phyloP scores from a whole-genome alignment of 306 rosid genomes.

The Fragaria vesca region DNA sequence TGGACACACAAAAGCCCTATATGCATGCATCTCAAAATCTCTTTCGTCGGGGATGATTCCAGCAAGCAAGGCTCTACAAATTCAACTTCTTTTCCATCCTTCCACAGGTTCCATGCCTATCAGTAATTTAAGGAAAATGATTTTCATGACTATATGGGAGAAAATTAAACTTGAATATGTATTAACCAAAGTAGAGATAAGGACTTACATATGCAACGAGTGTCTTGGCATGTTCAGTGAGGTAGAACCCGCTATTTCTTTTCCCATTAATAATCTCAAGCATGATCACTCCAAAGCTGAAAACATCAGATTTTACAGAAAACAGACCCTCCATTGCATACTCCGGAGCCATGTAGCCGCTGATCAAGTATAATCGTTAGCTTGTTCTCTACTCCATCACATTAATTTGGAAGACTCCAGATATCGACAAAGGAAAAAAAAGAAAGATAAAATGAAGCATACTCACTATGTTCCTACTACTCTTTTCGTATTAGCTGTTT shows the following conservation, averaged over 20 bases:
- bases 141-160: background rate
- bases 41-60: slow-evolving; percentile 15
- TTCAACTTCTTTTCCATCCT: slow-evolving; percentile 37
- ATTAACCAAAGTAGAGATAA: background rate
- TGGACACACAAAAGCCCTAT: slow-evolving; percentile 55
- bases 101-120: slow-evolving; percentile 45
- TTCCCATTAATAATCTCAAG: slow-evolving; percentile 45
- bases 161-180: background rate
- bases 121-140: background rate
- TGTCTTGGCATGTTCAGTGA: slow-evolving; percentile 26
- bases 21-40: slow-evolving; percentile 39
- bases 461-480: slow-evolving; percentile 54
- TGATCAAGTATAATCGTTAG: slow-evolving; percentile 2
- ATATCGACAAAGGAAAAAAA: background rate
- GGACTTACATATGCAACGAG: slow-evolving; percentile 36
- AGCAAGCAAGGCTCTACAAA: slow-evolving; percentile 35
- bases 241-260: slow-evolving; percentile 34
- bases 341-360: slow-evolving; percentile 59
- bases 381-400: background rate
- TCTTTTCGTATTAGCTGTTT: slow-evolving; percentile 44
- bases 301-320: slow-evolving; percentile 42
- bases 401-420: background rate
- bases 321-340: slow-evolving; percentile 38
- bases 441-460: background rate
- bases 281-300: slow-evolving; percentile 49